These are phyloP conservation scores for Plasmodium malariae DNA, from an alignment of 169 alveolate genomes.

Conservation along the genomic window DNA sequence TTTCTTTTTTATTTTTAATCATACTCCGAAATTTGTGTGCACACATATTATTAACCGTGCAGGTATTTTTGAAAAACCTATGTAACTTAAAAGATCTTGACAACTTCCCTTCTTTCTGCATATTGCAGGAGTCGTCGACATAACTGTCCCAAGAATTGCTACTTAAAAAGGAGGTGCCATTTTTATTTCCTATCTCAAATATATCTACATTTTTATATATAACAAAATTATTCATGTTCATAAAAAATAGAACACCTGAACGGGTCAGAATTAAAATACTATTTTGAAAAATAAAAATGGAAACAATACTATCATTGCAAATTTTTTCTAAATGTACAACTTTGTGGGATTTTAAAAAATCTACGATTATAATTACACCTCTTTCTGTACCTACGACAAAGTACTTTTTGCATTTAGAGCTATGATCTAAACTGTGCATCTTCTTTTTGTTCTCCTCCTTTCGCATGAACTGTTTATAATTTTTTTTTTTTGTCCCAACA, in stretches of 20 bases:
- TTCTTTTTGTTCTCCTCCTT: slow-evolving; percentile 13
- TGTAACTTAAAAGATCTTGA: background rate
- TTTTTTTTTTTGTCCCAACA: slow-evolving; percentile 6
- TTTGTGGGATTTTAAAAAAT: slow-evolving; percentile 50
- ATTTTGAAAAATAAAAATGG: slow-evolving; percentile 58
- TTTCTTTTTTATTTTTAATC: background rate
- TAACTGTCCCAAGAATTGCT: background rate
- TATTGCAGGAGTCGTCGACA: background rate
- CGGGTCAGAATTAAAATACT: slow-evolving; percentile 18
- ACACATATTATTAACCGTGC: background rate
- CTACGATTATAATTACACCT: slow-evolving; percentile 24
- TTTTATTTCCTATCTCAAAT: background rate
- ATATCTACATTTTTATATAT: slow-evolving; percentile 13
- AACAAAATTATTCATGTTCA: slow-evolving; percentile 23
- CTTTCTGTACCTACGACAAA: slow-evolving; percentile 41
- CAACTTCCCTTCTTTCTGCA: background rate
- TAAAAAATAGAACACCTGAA: slow-evolving; percentile 38
- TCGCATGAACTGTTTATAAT: background rate
- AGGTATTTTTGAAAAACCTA: background rate
- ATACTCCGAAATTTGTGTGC: background rate
- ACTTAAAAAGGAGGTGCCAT: background rate
- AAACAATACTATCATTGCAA: slow-evolving; percentile 14
- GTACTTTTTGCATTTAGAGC: background rate
- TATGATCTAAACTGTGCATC: too few species aligned
- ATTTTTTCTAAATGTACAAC: slow-evolving; percentile 42